Conservation (phyloP, 495 filamentous ascomycete species). For the Podospora bellae-mahoneyi region DNA sequence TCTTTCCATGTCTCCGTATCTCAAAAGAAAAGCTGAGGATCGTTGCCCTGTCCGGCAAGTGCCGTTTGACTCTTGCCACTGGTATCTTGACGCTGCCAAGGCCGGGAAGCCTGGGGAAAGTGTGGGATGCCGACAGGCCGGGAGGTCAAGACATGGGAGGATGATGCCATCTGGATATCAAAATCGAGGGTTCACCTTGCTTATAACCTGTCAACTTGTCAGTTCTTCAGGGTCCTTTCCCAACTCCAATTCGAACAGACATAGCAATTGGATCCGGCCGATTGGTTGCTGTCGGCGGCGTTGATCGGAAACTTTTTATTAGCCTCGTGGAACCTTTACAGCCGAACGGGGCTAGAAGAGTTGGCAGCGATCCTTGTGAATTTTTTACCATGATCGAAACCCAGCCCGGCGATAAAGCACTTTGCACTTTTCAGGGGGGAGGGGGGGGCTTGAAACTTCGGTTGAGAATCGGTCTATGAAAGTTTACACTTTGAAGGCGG, state of each 20-base stretch:
- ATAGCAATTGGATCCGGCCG: constrained; percentile 13
- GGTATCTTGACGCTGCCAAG: not conserved
- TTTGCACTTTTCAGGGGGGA: not conserved
- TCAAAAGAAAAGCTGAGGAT: not conserved
- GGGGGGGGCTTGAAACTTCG: not conserved
- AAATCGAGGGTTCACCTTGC: constrained; percentile 5
- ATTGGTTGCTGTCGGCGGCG: constrained; percentile 18
- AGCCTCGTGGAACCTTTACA: constrained; percentile 30
- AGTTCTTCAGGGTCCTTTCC: not conserved
- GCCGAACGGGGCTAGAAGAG: constrained; percentile 28
- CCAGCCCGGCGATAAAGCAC: not conserved
- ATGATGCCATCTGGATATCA: not conserved
- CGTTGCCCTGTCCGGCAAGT: constrained; percentile 5
- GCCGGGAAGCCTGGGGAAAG: constrained; percentile 6
- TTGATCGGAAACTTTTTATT: constrained; percentile 25
- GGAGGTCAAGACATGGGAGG: not conserved
- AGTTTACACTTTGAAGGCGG: too few species aligned
- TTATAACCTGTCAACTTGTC: not conserved
- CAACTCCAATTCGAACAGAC: not conserved
- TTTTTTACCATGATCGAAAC: not conserved
- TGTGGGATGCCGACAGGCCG: not conserved
- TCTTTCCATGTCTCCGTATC: not conserved
- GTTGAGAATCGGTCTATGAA: not conserved
- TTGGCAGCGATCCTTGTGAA: constrained; percentile 10
- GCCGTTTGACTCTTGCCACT: not conserved